Evolutionary conservation across 495 filamentous ascomycete genomes (phyloP).

Genomic region (Letharia columbiana): DNA sequence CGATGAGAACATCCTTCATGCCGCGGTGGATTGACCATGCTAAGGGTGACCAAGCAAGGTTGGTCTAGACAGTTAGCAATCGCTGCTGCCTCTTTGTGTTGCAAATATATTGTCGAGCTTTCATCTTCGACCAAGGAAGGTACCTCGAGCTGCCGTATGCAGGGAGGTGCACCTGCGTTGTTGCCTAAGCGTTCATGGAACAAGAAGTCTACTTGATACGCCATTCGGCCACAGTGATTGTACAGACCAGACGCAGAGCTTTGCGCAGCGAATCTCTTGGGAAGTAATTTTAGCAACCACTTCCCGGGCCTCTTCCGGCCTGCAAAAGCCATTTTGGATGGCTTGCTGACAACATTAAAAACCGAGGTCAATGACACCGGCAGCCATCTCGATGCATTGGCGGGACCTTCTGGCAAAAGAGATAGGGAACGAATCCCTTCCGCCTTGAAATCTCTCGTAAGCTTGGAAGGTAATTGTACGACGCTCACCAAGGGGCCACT

Average conservation of each 20-base stretch:
- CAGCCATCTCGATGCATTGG: constrained; percentile 28
- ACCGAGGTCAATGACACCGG: constrained; percentile 25
- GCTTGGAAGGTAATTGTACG: constrained; percentile 28
- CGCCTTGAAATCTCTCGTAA: constrained; percentile 27
- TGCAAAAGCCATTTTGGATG: constrained; percentile 2
- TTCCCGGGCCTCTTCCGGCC: constrained; percentile 7
- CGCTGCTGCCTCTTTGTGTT: constrained; percentile 1
- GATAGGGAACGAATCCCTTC: constrained; percentile 26
- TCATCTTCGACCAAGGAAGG: constrained; percentile 2
- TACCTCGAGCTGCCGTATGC: neutral
- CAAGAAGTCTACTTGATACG: constrained; percentile 3
- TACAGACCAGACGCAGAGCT: constrained; percentile 1
- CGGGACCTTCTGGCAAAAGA: constrained; percentile 26
- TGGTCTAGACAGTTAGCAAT: constrained; percentile 15
- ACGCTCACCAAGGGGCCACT: constrained; percentile 31
- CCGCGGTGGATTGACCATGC: constrained; percentile 8
- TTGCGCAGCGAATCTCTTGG: constrained; percentile 5
- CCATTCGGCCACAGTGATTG: constrained; percentile 1
- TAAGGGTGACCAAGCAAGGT: constrained; percentile 5
- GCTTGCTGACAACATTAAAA: neutral
- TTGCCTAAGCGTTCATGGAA: neutral
- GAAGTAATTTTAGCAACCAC: neutral
- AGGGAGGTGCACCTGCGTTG: neutral
- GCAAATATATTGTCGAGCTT: constrained; percentile 8
- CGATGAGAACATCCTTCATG: constrained; percentile 13